These are phyloP conservation scores for Pseudogymnoascus sp. DNA, from an alignment of 2,329 filamentous ascomycete genomes.

Conservation along the genomic window DNA sequence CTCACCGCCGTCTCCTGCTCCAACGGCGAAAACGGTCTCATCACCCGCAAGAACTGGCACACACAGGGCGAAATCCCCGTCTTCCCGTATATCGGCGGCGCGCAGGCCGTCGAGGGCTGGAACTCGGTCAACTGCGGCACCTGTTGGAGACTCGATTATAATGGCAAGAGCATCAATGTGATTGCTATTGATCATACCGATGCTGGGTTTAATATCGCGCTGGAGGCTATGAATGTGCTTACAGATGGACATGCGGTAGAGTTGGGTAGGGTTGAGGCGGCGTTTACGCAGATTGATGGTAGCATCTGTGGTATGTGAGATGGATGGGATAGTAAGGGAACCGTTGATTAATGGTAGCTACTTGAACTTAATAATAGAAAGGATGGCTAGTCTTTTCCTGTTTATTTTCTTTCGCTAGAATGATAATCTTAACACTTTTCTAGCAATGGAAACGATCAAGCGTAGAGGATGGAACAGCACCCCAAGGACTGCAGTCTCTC, in stretches of 20 bases:
- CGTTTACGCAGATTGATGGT: constrained; percentile 35
- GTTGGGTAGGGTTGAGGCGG: constrained; percentile 45
- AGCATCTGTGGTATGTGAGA: constrained; percentile 36
- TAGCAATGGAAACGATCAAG: no score
- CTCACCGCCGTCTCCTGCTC: constrained; percentile 55
- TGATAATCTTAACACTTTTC: no score
- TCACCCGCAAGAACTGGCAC: constrained; percentile 48
- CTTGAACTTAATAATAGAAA: no score
- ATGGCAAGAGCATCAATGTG: constrained; percentile 43
- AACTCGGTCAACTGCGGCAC: constrained; percentile 47
- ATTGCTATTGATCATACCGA: constrained; percentile 46
- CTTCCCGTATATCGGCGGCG: constrained; percentile 49
- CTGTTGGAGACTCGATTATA: constrained; percentile 48
- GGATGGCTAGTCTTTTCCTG: no score
- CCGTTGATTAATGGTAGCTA: no score
- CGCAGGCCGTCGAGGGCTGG: constrained; percentile 44
- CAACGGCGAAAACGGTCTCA: constrained; percentile 58
- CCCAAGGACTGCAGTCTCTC: no score
- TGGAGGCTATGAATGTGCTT: constrained; percentile 46
- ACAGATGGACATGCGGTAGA: constrained; percentile 42
- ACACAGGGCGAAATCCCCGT: constrained; percentile 42
- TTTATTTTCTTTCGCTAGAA: no score
- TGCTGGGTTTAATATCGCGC: constrained; percentile 47
- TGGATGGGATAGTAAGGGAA: no score
- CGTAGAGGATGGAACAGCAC: no score